Evolutionary conservation across 1,284 basidiomycete genomes (phyloP).

Genomic region (Ceratobasidium theobromae): DNA sequence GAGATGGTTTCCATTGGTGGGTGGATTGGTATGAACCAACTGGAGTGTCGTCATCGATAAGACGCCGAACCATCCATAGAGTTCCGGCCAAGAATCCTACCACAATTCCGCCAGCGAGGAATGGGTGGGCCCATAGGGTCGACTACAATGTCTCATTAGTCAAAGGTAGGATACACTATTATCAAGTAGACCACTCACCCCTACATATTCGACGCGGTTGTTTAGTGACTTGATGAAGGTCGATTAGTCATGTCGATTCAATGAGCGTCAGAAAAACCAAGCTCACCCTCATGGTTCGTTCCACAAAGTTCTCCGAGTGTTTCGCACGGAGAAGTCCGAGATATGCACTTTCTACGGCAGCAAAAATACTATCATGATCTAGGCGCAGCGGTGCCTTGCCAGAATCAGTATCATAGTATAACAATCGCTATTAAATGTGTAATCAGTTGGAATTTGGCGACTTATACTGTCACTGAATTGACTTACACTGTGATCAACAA

Average conservation of each 20-base stretch:
- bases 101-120: background rate
- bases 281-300: conserved; percentile 63
- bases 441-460: conserved; percentile 34
- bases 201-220: conserved; percentile 15
- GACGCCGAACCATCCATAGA: conserved; percentile 2
- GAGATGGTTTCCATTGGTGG: conserved; percentile 19
- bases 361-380: conserved; percentile 60
- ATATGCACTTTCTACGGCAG: conserved; percentile 68
- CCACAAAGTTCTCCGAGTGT: conserved; percentile 68
- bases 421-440: conserved; percentile 54
- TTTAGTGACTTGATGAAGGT: conserved; percentile 1
- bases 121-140: conserved; percentile 13
- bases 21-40: conserved; percentile 19
- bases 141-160: conserved; percentile 3
- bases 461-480: background rate
- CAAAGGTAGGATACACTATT: no score
- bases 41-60: conserved; percentile 13
- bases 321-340: conserved; percentile 58
- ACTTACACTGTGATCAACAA: conserved; percentile 77
- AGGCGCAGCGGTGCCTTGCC: conserved; percentile 57
- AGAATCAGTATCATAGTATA: conserved; percentile 66
- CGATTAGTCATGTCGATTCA: background rate
- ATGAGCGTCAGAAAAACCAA: background rate
- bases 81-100: conserved; percentile 17
- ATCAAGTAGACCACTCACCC: conserved; percentile 13